Evolutionary conservation across 2,329 filamentous ascomycete species (phyloP).

Genomic region (Scedosporium dehoogii): DNA sequence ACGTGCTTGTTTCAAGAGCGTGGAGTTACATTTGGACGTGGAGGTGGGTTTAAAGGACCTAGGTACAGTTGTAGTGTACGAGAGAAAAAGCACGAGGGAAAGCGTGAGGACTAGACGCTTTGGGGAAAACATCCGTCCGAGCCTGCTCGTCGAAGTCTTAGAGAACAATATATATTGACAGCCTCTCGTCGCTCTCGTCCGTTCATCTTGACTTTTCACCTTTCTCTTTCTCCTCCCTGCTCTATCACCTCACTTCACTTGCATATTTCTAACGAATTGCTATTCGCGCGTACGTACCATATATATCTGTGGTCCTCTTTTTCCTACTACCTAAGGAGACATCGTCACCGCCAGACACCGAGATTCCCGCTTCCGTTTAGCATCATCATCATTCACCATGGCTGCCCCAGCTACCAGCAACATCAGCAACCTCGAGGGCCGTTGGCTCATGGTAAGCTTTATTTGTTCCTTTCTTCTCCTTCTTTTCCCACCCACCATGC

Average conservation of each 20-base stretch:
- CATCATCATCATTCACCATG: conserved; percentile 38
- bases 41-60: too few relatives aligned
- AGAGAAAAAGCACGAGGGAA: not conserved
- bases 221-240: not conserved
- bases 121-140: too few relatives aligned
- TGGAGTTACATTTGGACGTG: too few relatives aligned
- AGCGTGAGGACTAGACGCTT: not conserved
- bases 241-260: not conserved
- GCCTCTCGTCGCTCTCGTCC: not conserved
- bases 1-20: too few relatives aligned
- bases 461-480: not conserved
- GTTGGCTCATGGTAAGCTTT: conserved; percentile 55
- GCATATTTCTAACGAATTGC: not conserved
- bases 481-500: not conserved
- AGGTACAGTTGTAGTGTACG: too few relatives aligned
- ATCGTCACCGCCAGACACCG: too few relatives aligned
- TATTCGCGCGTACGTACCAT: not conserved
- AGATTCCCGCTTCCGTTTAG: not conserved
- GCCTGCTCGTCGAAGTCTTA: too few relatives aligned
- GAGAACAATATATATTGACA: not conserved
- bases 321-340: not conserved
- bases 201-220: not conserved
- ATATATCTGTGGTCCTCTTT: not conserved
- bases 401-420: conserved; percentile 60
- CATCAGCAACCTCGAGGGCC: conserved; percentile 57